Percentiles rank a stretch among this genome's conserved stretches.
These are phyloP conservation scores for Castanea mollissima DNA, from an alignment of 306 rosid genomes.

Conservation along the genomic window DNA sequence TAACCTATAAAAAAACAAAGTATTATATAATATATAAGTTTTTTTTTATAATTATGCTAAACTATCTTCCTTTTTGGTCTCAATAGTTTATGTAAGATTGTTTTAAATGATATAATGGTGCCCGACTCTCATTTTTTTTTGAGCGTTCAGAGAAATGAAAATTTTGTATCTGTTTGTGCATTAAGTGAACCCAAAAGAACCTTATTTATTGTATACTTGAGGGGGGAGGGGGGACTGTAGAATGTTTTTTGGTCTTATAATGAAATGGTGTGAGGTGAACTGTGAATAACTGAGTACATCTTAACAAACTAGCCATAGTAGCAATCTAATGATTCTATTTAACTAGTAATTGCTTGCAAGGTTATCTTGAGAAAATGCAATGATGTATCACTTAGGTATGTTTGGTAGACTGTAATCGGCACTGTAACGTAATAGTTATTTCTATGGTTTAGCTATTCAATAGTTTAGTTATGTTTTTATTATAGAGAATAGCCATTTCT, in stretches of 20 bases:
- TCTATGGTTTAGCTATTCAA: too few species aligned
- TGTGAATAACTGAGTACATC: background rate
- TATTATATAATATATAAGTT: background rate
- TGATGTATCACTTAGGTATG: too few species aligned
- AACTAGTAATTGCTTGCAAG: too few species aligned
- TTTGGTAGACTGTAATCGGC: too few species aligned
- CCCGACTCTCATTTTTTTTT: background rate
- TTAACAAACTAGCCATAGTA: background rate
- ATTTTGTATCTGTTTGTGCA: background rate
- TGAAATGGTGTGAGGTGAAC: background rate
- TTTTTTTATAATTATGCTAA: background rate
- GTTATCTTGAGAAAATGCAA: too few species aligned
- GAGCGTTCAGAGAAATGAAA: background rate
- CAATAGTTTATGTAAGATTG: background rate
- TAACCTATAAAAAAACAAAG: background rate
- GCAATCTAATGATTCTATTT: too few species aligned
- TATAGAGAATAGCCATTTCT: too few species aligned
- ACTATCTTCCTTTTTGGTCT: background rate
- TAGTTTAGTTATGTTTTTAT: too few species aligned
- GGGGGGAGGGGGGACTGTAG: background rate
- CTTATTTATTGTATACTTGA: background rate
- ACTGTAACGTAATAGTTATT: too few species aligned
- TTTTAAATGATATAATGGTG: background rate
- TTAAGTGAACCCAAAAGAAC: background rate
- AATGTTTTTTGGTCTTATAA: slow-evolving; percentile 3